Percentiles rank a stretch among this genome's conserved stretches.
phyloP scores from a whole-genome alignment of 78 protist species.

The Dictyostelium purpureum region DNA sequence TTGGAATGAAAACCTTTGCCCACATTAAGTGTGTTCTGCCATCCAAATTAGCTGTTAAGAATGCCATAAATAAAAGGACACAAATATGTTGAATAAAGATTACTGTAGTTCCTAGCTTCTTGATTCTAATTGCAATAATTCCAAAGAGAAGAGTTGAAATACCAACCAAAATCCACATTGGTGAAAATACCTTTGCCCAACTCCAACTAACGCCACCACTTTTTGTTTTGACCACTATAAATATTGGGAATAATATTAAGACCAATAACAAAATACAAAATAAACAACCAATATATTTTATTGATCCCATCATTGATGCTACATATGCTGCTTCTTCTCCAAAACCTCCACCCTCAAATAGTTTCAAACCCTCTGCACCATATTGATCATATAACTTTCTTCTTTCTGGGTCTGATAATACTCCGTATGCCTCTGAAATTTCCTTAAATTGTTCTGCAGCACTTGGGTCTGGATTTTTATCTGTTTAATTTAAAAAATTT shows the following conservation, averaged over 20 bases:
- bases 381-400: constrained; percentile 91
- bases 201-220: constrained; percentile 35
- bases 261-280: neutral
- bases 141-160: neutral
- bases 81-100: neutral
- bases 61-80: neutral
- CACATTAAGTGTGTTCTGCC: neutral
- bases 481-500: neutral
- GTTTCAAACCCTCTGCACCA: constrained; percentile 61
- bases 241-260: neutral
- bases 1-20: constrained; percentile 40
- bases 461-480: constrained; percentile 46
- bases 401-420: constrained; percentile 91
- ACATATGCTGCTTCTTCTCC: constrained; percentile 41
- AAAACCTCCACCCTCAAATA: constrained; percentile 17
- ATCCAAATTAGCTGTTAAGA: neutral
- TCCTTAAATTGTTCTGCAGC: constrained; percentile 91
- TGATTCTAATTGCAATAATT: neutral
- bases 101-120: neutral
- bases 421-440: constrained; percentile 91
- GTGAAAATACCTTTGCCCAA: constrained; percentile 50
- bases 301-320: constrained; percentile 14
- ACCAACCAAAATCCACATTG: constrained; percentile 7
- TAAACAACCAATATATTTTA: neutral
- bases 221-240: constrained; percentile 12